A percentile compares a stretch with the other conserved stretches of the same genome.
phyloP scores from a whole-genome alignment of 2,329 filamentous ascomycete genomes.

The Arthrobotrys musiformis region DNA sequence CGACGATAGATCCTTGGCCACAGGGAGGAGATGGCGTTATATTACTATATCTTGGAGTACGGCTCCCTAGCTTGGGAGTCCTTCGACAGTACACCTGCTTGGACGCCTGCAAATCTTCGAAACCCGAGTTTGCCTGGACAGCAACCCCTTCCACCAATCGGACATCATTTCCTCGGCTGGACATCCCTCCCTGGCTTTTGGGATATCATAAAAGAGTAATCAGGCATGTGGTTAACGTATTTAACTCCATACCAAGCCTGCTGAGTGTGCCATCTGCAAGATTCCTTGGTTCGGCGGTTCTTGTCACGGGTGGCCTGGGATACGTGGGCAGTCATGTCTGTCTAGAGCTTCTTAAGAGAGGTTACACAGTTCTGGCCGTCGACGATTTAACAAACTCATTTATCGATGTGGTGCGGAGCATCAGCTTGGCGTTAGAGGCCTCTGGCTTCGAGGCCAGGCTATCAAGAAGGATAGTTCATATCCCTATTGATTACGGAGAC shows the following conservation, averaged over 20 bases:
- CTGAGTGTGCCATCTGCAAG: background rate
- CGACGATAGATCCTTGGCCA: background rate
- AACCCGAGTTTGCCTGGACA: background rate
- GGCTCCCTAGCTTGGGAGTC: background rate
- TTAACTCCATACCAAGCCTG: conserved; percentile 7
- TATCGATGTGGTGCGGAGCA: conserved; percentile 61
- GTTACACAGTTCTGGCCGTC: conserved; percentile 64
- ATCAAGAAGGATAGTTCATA: background rate
- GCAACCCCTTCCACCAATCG: background rate
- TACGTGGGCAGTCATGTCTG: conserved; percentile 65
- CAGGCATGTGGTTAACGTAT: background rate
- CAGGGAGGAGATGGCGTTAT: background rate
- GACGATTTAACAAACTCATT: conserved; percentile 64
- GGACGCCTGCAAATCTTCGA: background rate
- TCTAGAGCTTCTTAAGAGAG: conserved; percentile 63
- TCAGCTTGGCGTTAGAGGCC: conserved; percentile 58
- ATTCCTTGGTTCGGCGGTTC: conserved; percentile 55
- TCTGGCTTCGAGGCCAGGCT: background rate
- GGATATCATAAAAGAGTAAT: background rate
- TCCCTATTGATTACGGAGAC: conserved; percentile 19
- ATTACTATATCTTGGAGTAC: background rate
- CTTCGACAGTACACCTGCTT: background rate
- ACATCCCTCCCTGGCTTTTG: background rate
- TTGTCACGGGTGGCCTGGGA: conserved; percentile 64
- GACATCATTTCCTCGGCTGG: background rate